Percentiles rank a stretch among this genome's conserved stretches.
These are phyloP conservation scores for Solanum chmielewskii DNA, from an alignment of 257 asterid species.

Conservation along the genomic window DNA sequence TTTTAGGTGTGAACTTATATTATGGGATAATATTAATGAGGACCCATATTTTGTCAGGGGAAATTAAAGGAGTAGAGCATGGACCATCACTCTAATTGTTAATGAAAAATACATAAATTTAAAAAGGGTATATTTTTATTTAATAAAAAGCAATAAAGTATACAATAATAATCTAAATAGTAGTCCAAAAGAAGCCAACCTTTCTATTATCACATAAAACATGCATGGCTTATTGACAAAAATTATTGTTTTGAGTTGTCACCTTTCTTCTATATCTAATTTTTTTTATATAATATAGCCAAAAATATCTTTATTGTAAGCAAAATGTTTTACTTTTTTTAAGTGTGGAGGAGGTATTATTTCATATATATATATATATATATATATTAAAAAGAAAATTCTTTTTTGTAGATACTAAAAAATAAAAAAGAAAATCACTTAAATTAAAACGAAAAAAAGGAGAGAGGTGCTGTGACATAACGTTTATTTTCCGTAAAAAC, in stretches of 20 bases:
- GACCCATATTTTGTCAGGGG: not conserved
- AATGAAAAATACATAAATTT: not conserved
- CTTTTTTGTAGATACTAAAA: no score
- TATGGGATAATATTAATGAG: not conserved
- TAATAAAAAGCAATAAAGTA: not conserved
- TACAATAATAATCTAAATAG: not conserved
- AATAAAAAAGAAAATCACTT: not conserved
- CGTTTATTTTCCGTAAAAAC: not conserved
- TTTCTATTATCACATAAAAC: not conserved
- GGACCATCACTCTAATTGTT: not conserved
- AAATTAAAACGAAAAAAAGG: not conserved
- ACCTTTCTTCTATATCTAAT: not conserved
- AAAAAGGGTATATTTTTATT: not conserved
- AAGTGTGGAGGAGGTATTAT: constrained; percentile 1
- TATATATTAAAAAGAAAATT: no score
- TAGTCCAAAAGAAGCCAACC: not conserved
- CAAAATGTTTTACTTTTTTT: not conserved
- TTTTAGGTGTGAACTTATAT: not conserved
- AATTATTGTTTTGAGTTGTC: not conserved
- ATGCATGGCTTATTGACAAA: not conserved
- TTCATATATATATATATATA: not conserved
- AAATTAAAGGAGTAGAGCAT: not conserved
- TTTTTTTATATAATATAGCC: not conserved
- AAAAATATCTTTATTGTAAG: not conserved
- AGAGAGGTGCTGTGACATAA: not conserved